These are phyloP conservation scores for Saitozyma sp. DNA, from an alignment of 768 basidiomycete genomes.

Conservation along the genomic window DNA sequence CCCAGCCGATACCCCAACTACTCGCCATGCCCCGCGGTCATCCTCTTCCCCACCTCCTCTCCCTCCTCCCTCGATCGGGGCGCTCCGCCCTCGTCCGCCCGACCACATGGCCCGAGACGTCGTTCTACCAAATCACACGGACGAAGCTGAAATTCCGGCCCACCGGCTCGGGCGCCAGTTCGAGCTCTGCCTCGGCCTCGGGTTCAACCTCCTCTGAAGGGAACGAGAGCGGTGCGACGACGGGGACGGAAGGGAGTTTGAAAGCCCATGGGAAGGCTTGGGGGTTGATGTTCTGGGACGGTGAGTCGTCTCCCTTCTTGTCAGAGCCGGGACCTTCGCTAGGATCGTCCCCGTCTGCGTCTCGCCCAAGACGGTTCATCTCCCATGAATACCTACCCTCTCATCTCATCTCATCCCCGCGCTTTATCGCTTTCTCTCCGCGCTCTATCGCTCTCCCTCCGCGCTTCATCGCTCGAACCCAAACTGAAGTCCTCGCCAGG, in stretches of 20 bases:
- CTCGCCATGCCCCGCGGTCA: too few relatives aligned
- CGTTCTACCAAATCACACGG: slow-evolving; percentile 21
- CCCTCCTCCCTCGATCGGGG: slow-evolving; percentile 4
- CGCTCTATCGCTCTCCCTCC: too few relatives aligned
- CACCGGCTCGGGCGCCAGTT: neutral
- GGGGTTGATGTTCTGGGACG: slow-evolving; percentile 17
- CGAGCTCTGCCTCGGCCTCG: neutral
- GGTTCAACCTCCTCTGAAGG: neutral
- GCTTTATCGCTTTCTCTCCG: too few relatives aligned
- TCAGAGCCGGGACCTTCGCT: too few relatives aligned
- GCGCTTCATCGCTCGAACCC: too few relatives aligned
- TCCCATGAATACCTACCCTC: too few relatives aligned
- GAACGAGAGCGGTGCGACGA: slow-evolving; percentile 1
- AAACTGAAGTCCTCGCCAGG: too few relatives aligned
- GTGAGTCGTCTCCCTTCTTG: slow-evolving; percentile 6
- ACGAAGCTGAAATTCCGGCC: slow-evolving; percentile 21
- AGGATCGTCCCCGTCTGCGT: too few relatives aligned
- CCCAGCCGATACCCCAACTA: too few relatives aligned
- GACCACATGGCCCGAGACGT: neutral
- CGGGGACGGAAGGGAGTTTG: slow-evolving; percentile 6
- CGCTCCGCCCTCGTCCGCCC: slow-evolving; percentile 10
- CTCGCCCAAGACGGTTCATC: too few relatives aligned
- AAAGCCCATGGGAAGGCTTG: slow-evolving; percentile 19
- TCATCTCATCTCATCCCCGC: neutral
- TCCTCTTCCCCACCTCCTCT: slow-evolving; percentile 8